Evolutionary conservation across 192 early-diverging fungal species (phyloP).

Genomic region (Coemansia sp.): DNA sequence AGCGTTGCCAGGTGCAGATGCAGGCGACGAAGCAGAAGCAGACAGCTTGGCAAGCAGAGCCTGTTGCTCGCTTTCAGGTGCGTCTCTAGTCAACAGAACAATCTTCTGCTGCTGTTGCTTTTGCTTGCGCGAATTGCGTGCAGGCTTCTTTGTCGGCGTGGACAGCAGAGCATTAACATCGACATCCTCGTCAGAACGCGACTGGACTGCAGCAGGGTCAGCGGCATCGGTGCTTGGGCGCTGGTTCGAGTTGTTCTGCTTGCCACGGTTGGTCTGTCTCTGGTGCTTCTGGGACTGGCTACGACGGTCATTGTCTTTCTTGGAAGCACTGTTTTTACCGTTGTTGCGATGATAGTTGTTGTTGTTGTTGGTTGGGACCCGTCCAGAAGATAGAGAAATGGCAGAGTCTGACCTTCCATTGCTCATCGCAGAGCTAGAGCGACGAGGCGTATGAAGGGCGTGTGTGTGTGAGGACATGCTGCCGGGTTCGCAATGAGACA

Average conservation of each 20-base stretch:
- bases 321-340: background rate
- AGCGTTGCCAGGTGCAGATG: slow-evolving; percentile 2
- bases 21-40: background rate
- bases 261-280: slow-evolving; percentile 20
- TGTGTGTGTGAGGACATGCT: slow-evolving; percentile 1
- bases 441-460: background rate
- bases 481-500: slow-evolving; percentile 1
- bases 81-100: slow-evolving; percentile 20
- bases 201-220: slow-evolving; percentile 1
- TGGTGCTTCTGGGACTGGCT: slow-evolving; percentile 13
- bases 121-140: slow-evolving; percentile 15
- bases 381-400: background rate
- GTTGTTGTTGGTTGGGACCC: background rate
- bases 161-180: slow-evolving; percentile 1
- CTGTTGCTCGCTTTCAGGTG: slow-evolving; percentile 27
- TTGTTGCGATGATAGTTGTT: slow-evolving; percentile 5
- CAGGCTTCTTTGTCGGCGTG: slow-evolving; percentile 20
- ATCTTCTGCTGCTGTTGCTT: slow-evolving; percentile 9
- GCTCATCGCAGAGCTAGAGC: background rate
- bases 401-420: slow-evolving; percentile 1
- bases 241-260: slow-evolving; percentile 44
- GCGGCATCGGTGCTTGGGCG: slow-evolving; percentile 7
- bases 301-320: slow-evolving; percentile 7
- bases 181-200: slow-evolving; percentile 1
- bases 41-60: slow-evolving; percentile 20